Evolutionary conservation across 2,329 filamentous ascomycete species (phyloP), one percentile per base, ranked within the genome.

Genomic region (Curvularia sp.): DNA sequence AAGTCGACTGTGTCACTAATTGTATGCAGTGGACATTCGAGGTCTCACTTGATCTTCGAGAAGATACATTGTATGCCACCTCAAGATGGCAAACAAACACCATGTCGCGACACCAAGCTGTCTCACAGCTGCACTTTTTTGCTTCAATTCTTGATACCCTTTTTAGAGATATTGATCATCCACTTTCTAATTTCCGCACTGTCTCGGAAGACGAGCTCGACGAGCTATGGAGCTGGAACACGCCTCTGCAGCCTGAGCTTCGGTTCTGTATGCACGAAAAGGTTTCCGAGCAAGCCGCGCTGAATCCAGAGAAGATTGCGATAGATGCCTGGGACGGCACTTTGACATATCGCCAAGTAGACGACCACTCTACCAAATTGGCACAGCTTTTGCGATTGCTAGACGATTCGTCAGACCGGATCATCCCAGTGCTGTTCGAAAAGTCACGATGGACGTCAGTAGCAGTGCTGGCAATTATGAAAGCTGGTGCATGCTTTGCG

Each of bases 221-320:
- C 15, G 70, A 80, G 21, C 77, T 84, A 42, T 84, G 82, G 82
- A 67, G 68, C 3, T 82, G 81, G 80, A 84, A 83, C 45, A 70
- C 79, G 27, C 58, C 73, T 2, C 59, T 83, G 2, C 81, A 81
- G 19, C 78, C 79, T 2, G 74, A 75, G 1, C 73, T 79, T 52
- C 70, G 77, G 34, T 78, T 75, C 38, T 82, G 81, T 65, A 82
- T 82, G 74, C 80, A 84, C 59, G 79, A 81, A 1, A 74, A 82
- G 54, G 69, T 84, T 15, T 68, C 77, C 4, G 69, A 80, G 51
- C 78, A 73, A 66, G 76, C 77, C 13, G 59, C 60, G 39, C 59
- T 65, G 10, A 60, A 72, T 13, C 74, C 77, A 0, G 65, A 77
- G 2, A 78, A 78, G 53, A 66, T 67, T 4, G 79, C 78, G 7